Percentiles rank a stretch among this genome's conserved stretches.
Conservation (phyloP, 108 stramenopile species). For the Skeletonema menzelii region DNA sequence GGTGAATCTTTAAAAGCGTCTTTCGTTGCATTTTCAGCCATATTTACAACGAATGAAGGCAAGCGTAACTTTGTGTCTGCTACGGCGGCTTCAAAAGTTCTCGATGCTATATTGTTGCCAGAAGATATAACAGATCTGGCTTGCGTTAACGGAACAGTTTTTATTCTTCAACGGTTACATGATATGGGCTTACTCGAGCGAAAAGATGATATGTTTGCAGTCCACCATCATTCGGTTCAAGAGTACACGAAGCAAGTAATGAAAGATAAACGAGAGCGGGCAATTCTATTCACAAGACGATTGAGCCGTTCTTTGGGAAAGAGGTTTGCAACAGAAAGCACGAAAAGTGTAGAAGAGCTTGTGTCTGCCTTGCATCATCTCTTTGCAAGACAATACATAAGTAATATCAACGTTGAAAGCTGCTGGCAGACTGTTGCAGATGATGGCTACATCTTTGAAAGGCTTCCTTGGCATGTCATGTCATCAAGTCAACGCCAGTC, state of each 20-base stretch:
- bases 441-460: not conserved
- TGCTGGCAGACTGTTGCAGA: not conserved
- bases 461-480: not conserved
- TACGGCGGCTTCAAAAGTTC: not conserved
- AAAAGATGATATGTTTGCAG: not conserved
- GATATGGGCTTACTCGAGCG: not conserved
- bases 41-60: not conserved
- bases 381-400: not conserved
- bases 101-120: not conserved
- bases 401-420: not conserved
- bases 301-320: not conserved
- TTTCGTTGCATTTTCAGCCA: not conserved
- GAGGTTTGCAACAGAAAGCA: not conserved
- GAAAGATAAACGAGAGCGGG: not conserved
- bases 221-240: not conserved
- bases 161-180: not conserved
- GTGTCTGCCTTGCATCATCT: not conserved
- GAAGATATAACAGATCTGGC: not conserved
- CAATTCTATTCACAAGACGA: not conserved
- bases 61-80: not conserved
- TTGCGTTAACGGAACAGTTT: not conserved
- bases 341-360: not conserved
- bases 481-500: not conserved
- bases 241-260: not conserved
- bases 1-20: not conserved